Evolutionary conservation across 441 rosid species (phyloP).

Genomic region (Geranium incanum): DNA sequence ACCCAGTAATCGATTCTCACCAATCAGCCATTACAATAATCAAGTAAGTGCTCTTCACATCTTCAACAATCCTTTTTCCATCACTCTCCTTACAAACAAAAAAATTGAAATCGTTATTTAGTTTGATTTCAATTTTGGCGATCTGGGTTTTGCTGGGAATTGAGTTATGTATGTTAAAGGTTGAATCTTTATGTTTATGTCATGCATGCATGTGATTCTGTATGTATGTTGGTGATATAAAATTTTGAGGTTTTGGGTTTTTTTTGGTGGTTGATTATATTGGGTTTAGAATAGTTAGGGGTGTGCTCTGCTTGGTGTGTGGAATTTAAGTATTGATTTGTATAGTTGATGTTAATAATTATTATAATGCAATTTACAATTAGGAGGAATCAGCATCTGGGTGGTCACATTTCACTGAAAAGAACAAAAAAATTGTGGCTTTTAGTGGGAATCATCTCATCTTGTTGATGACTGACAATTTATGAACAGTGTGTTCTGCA

Average conservation of each 20-base stretch:
- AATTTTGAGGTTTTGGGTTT: background rate
- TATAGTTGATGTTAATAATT: background rate
- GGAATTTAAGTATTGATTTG: background rate
- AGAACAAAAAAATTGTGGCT: background rate
- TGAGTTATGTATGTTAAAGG: background rate
- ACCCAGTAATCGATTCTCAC: background rate
- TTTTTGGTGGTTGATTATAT: background rate
- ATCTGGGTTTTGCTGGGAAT: slow-evolving; percentile 1
- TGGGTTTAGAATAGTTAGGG: background rate
- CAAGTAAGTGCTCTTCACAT: background rate
- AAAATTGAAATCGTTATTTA: background rate
- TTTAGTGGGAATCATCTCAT: background rate
- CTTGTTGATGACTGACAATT: background rate
- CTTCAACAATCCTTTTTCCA: background rate
- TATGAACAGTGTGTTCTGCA: background rate
- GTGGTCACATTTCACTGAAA: background rate
- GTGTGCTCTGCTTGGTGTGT: background rate
- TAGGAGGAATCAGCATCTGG: background rate
- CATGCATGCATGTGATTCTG: background rate
- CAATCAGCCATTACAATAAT: background rate
- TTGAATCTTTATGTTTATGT: background rate
- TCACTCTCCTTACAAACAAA: background rate
- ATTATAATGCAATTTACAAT: background rate
- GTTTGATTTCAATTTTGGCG: background rate
- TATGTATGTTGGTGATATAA: background rate